phyloP scores from a whole-genome alignment of 2,329 filamentous ascomycete species.

The Talaromyces sp. region DNA sequence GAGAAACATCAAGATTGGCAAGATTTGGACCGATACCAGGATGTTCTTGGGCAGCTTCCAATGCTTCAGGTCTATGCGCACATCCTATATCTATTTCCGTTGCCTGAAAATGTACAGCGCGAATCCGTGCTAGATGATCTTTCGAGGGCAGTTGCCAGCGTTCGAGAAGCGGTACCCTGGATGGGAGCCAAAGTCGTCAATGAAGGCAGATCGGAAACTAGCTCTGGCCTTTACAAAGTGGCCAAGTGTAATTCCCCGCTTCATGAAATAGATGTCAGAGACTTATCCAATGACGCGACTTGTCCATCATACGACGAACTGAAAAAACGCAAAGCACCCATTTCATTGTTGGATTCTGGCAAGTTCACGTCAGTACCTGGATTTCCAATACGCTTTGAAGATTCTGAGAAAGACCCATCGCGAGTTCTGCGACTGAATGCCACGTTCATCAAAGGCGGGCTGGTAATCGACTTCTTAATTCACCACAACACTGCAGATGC shows the following conservation, averaged over 20 bases:
- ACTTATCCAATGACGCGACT: neutral
- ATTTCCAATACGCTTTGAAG: slow-evolving; percentile 5
- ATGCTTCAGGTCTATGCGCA: slow-evolving; percentile 19
- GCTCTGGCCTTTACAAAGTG: slow-evolving; percentile 3
- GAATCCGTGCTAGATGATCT: slow-evolving; percentile 11
- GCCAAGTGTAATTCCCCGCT: neutral
- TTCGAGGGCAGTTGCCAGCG: slow-evolving; percentile 12
- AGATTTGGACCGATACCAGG: slow-evolving; percentile 12
- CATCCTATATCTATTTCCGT: slow-evolving; percentile 14
- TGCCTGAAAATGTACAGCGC: neutral
- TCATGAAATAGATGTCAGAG: neutral
- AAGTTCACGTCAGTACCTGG: slow-evolving; percentile 4
- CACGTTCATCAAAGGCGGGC: slow-evolving; percentile 9
- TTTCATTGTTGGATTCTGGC: slow-evolving; percentile 1
- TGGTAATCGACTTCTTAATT: slow-evolving; percentile 5
- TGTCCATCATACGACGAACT: slow-evolving; percentile 7
- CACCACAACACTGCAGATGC: slow-evolving; percentile 19
- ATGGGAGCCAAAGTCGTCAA: slow-evolving; percentile 20
- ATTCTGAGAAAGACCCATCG: slow-evolving; percentile 3
- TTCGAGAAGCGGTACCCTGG: slow-evolving; percentile 21
- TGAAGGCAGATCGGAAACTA: slow-evolving; percentile 7
- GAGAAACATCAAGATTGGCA: slow-evolving; percentile 8
- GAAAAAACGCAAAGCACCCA: slow-evolving; percentile 9
- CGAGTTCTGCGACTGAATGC: slow-evolving; percentile 3
- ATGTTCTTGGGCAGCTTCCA: slow-evolving; percentile 18